Evolutionary conservation across 192 early-diverging fungal species (phyloP).

Genomic region (Coemansia sp.): DNA sequence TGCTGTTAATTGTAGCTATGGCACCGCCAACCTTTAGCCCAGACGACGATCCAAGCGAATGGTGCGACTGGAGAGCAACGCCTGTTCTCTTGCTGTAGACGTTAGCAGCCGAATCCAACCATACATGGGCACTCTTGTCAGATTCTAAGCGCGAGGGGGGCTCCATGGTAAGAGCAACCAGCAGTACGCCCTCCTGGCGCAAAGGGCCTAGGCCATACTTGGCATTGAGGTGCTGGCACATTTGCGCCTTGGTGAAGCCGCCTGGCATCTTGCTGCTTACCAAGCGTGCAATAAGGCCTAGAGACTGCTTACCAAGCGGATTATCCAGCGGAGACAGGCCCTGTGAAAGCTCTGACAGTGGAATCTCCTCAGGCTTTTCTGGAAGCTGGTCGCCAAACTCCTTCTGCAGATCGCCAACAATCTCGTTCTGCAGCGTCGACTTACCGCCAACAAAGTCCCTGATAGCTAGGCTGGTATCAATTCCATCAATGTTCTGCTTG

Average conservation of each 20-base stretch:
- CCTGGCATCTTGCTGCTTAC: slow-evolving; percentile 89
- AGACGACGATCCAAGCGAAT: slow-evolving; percentile 8
- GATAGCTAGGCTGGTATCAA: slow-evolving; percentile 65
- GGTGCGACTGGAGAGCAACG: slow-evolving; percentile 53
- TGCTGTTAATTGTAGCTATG: slow-evolving; percentile 77
- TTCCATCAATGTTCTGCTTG: slow-evolving; percentile 75
- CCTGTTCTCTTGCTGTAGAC: slow-evolving; percentile 71
- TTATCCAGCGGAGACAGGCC: slow-evolving; percentile 63
- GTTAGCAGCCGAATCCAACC: slow-evolving; percentile 73
- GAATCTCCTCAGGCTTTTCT: slow-evolving; percentile 90
- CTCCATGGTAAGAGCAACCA: slow-evolving; percentile 81
- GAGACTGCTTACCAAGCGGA: slow-evolving; percentile 80
- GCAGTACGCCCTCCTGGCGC: slow-evolving; percentile 71
- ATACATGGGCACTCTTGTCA: slow-evolving; percentile 74
- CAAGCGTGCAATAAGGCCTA: slow-evolving; percentile 74
- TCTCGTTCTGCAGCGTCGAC: slow-evolving; percentile 95
- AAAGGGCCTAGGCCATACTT: slow-evolving; percentile 76
- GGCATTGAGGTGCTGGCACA: slow-evolving; percentile 69
- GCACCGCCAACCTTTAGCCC: slow-evolving; percentile 15
- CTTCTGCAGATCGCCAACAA: slow-evolving; percentile 90
- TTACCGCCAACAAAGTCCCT: slow-evolving; percentile 94
- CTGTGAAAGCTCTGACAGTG: slow-evolving; percentile 76
- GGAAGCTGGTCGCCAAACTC: slow-evolving; percentile 83
- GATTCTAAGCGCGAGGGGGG: slow-evolving; percentile 73
- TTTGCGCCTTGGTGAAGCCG: slow-evolving; percentile 77